Evolutionary conservation across 2,329 filamentous ascomycete species (phyloP), one percentile per base, ranked within the genome.

Genomic region (Knufia petricola): DNA sequence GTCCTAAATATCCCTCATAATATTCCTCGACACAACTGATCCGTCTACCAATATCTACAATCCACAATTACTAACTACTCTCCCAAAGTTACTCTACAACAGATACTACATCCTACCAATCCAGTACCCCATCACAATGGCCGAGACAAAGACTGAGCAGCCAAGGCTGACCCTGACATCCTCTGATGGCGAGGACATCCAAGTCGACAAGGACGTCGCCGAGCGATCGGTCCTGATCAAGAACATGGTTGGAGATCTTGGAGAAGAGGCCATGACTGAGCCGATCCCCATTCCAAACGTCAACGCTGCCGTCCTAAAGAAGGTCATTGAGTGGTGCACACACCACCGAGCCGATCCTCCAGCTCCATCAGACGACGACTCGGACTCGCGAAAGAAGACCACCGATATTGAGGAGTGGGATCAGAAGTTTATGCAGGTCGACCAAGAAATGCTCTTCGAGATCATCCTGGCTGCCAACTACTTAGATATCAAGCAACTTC

Each of bases 341-440:
- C 87, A 95, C 66, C 92, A 98, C 78, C 85, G 86, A 68, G 81
- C 82, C 66, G 92, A 98, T 63, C 87, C 92, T 32, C 76, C 81
- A n/a, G 78, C 81, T 54, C 75, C 82, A 47, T 79, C 81, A 61
- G 90, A 96, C 54, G 92, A 95, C 52, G 88, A 98, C 61, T 84
- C 85, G 54, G 90, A 96, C 61, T 88, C 83, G 44, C 87, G 92
- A 60, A 95, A 95, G 77, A 95, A 95, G 80, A 95, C 89, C 1
- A 96, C 92, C 40, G 92, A 98, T 61, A 98, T 98, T 58, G 92
- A 96, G 52, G 92, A 98, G 70, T 98, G 92, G 92, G 92, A 98
- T 61, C 90, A 96, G 69, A 98, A 98, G 72, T 98, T 96, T 69
- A 96, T 98, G 92, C 90, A 96, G 70, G 92, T 98, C 15, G 92